These are phyloP conservation scores for Anacardium occidentale DNA, from an alignment of 345 rosid species.

Conservation along the genomic window DNA sequence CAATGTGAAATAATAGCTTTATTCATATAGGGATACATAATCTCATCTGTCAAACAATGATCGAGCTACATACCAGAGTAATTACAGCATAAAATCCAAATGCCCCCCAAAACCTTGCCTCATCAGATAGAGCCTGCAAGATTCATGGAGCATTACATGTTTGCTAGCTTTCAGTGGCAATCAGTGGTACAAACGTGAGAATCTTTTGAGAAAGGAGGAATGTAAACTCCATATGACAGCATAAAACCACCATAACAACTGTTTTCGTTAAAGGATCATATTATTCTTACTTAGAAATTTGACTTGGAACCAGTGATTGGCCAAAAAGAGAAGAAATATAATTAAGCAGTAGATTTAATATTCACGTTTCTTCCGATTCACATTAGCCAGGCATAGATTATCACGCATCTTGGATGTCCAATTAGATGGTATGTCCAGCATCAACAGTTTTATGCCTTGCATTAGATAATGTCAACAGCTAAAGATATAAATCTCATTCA, in stretches of 20 bases:
- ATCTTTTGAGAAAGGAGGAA: background rate
- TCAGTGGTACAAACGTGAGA: background rate
- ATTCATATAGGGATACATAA: background rate
- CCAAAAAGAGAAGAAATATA: background rate
- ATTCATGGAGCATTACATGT: slow-evolving; percentile 22
- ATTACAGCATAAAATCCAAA: slow-evolving; percentile 71
- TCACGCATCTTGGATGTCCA: background rate
- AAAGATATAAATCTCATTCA: slow-evolving; percentile 1
- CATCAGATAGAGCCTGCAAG: slow-evolving; percentile 64
- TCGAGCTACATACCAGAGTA: slow-evolving; percentile 59
- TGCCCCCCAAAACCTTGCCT: slow-evolving; percentile 99
- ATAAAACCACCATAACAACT: slow-evolving; percentile 1
- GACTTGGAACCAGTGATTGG: background rate
- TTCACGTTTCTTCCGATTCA: background rate
- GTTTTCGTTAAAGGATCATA: background rate
- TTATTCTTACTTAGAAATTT: background rate
- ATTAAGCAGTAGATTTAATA: background rate
- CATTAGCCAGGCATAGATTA: background rate
- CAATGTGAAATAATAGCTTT: background rate
- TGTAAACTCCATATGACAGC: background rate
- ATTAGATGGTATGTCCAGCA: slow-evolving; percentile 9
- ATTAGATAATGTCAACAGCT: background rate
- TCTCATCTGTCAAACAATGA: background rate
- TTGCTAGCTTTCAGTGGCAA: slow-evolving; percentile 12
- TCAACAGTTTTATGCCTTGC: background rate